Percentiles rank a stretch among this genome's conserved stretches.
Conservation (phyloP, 345 rosid species). For the Salix dunnii region DNA sequence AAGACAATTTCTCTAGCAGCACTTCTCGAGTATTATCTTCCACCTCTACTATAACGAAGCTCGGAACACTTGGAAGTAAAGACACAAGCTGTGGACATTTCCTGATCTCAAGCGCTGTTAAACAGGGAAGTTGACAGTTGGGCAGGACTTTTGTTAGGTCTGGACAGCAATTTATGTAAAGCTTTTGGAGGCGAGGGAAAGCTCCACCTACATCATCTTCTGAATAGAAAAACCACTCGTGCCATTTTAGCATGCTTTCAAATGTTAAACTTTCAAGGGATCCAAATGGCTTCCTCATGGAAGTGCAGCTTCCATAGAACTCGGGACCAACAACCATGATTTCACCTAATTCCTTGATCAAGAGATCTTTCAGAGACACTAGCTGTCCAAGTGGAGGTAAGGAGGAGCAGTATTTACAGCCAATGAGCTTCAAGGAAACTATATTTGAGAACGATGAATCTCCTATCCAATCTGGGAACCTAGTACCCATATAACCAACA, state of each 20-base stretch:
- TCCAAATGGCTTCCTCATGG: slow-evolving; percentile 5
- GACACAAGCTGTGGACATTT: slow-evolving; percentile 5
- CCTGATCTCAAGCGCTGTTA: not conserved
- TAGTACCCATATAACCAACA: not conserved
- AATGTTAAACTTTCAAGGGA: slow-evolving; percentile 13
- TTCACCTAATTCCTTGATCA: not conserved
- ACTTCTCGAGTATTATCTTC: slow-evolving; percentile 2
- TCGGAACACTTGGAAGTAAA: slow-evolving; percentile 12
- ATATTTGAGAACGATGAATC: not conserved
- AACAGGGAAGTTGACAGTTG: slow-evolving; percentile 14
- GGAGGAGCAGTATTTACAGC: not conserved
- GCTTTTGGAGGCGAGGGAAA: slow-evolving; percentile 14
- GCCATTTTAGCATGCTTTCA: slow-evolving; percentile 10
- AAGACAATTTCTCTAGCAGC: slow-evolving; percentile 1
- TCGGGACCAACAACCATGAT: slow-evolving; percentile 3
- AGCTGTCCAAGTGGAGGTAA: slow-evolving; percentile 20
- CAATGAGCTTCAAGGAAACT: not conserved
- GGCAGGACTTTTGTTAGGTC: slow-evolving; percentile 11
- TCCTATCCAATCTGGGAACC: slow-evolving; percentile 6
- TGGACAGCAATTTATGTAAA: slow-evolving; percentile 8
- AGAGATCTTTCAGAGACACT: not conserved
- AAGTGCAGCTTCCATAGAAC: slow-evolving; percentile 10
- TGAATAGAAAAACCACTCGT: not conserved
- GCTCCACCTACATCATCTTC: slow-evolving; percentile 8
- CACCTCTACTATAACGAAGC: not conserved